Conservation (phyloP, 177 flowering plant species). For the Tripterygium wilfordii region DNA sequence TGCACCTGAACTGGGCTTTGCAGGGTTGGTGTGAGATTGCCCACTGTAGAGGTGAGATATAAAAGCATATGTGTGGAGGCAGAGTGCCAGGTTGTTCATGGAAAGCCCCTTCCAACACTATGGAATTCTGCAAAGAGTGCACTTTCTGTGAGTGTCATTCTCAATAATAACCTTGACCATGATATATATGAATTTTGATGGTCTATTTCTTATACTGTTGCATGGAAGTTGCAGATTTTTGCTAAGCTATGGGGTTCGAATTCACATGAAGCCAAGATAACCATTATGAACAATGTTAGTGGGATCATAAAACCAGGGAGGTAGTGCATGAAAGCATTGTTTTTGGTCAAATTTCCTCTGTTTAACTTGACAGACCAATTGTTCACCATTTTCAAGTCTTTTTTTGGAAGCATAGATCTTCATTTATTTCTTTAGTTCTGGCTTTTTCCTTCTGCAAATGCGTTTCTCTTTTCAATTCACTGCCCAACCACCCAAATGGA, state of each 20-base stretch:
- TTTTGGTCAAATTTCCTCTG: no score
- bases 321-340: no score
- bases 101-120: slow-evolving; percentile 27
- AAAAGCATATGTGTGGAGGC: slow-evolving; percentile 26
- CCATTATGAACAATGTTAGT: slow-evolving; percentile 28
- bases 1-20: background rate
- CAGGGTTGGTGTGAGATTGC: slow-evolving; percentile 26
- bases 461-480: no score
- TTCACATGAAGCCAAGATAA: slow-evolving; percentile 21
- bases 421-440: no score
- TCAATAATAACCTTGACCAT: background rate
- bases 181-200: background rate
- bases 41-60: slow-evolving; percentile 33
- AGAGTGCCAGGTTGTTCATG: slow-evolving; percentile 22
- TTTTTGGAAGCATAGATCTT: no score
- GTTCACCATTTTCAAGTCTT: no score
- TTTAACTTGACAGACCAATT: no score
- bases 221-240: slow-evolving; percentile 18
- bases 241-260: slow-evolving; percentile 7
- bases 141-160: slow-evolving; percentile 19
- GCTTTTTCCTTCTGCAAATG: no score
- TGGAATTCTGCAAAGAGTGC: slow-evolving; percentile 20
- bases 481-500: no score
- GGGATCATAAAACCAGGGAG: slow-evolving; percentile 36
- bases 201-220: background rate